Evolutionary conservation across 306 rosid species (phyloP).

Genomic region (Vachellia pachyceras): DNA sequence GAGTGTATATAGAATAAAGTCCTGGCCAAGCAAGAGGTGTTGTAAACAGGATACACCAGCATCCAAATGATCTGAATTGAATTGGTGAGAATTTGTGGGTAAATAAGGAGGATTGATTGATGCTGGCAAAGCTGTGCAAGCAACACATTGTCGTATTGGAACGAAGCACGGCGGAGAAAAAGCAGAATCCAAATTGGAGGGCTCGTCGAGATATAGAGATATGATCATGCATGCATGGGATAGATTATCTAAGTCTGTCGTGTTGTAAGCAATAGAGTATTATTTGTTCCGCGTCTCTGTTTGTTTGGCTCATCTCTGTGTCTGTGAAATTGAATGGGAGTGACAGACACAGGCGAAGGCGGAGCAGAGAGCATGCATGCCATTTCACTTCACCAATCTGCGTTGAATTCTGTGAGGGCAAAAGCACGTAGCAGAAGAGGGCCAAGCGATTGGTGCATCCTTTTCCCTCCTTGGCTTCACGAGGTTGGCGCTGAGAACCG

Average conservation of each 20-base stretch:
- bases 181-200: background rate
- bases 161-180: background rate
- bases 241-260: background rate
- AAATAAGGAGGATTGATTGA: background rate
- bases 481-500: slow-evolving; percentile 41
- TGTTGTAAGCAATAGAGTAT: background rate
- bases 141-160: background rate
- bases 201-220: background rate
- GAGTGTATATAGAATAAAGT: too few relatives aligned
- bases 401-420: slow-evolving; percentile 39
- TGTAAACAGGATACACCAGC: too few relatives aligned
- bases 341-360: background rate
- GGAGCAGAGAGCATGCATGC: slow-evolving; percentile 28
- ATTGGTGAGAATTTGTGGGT: background rate
- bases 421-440: slow-evolving; percentile 19
- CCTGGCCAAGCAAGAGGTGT: too few relatives aligned
- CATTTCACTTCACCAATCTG: slow-evolving; percentile 38
- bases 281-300: background rate
- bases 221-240: background rate
- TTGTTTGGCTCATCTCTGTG: background rate
- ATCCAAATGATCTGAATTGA: background rate
- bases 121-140: background rate
- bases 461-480: slow-evolving; percentile 40
- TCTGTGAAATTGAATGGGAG: too few relatives aligned
- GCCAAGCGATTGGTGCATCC: slow-evolving; percentile 47